These are phyloP conservation scores for Thymus quinquecostatus DNA, from an alignment of 257 asterid species.

Conservation along the genomic window DNA sequence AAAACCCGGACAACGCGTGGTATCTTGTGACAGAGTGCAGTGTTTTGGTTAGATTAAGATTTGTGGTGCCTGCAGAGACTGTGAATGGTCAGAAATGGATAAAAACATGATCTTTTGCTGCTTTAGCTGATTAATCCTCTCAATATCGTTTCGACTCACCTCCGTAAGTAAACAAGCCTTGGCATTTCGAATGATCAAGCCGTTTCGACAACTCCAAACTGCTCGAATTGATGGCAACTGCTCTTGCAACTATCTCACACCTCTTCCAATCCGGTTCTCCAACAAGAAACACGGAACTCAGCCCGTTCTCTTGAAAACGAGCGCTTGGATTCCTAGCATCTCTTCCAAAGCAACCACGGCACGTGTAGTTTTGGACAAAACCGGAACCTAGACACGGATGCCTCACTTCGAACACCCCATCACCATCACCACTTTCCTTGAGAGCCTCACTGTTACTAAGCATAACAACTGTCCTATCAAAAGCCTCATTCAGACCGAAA, in stretches of 20 bases:
- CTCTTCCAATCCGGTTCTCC: constrained; percentile 76
- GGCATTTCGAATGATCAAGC: constrained; percentile 48
- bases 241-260: constrained; percentile 63
- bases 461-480: constrained; percentile 63
- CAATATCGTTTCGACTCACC: constrained; percentile 33
- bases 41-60: constrained; percentile 47
- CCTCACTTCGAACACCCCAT: constrained; percentile 55
- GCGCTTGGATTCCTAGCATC: constrained; percentile 32
- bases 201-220: constrained; percentile 41
- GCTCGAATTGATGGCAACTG: constrained; percentile 71
- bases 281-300: constrained; percentile 45
- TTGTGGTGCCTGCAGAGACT: constrained; percentile 50
- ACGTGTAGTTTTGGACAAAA: constrained; percentile 62
- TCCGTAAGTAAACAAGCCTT: constrained; percentile 60
- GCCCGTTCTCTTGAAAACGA: constrained; percentile 28
- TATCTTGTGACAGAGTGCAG: constrained; percentile 44
- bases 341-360: constrained; percentile 57
- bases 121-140: too few relatives aligned
- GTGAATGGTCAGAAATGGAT: background rate
- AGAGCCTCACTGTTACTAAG: constrained; percentile 59
- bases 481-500: constrained; percentile 84
- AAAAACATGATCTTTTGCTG: too few relatives aligned
- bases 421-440: constrained; percentile 35
- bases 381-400: constrained; percentile 79
- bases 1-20: constrained; percentile 81